Evolutionary conservation across 2,329 filamentous ascomycete species (phyloP).

Genomic region (Pseudonectria buxi): DNA sequence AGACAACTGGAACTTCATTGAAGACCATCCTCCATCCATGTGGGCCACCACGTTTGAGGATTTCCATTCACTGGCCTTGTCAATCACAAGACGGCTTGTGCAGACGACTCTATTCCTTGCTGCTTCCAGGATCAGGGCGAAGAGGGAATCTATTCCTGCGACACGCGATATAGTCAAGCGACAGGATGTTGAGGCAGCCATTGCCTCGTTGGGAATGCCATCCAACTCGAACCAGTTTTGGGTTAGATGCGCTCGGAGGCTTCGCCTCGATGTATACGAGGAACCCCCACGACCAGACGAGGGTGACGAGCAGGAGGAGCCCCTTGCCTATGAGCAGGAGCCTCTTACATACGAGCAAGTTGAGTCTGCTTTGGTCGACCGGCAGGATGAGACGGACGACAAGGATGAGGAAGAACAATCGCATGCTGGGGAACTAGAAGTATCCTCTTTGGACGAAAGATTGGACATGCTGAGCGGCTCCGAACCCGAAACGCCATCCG

Average conservation of each 20-base stretch:
- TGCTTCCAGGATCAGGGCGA: constrained; percentile 58
- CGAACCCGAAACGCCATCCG: constrained; percentile 10
- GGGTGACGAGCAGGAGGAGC: constrained; percentile 16
- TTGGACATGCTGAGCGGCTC: constrained; percentile 8
- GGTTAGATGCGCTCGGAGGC: constrained; percentile 40
- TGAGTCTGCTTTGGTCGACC: constrained; percentile 6
- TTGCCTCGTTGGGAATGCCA: constrained; percentile 39
- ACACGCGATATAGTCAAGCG: constrained; percentile 29
- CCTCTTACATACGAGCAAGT: constrained; percentile 14
- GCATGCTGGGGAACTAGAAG: no score
- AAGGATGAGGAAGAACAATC: constrained; percentile 2
- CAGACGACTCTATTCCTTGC: constrained; percentile 63
- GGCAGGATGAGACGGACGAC: constrained; percentile 7
- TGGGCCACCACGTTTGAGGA: constrained; percentile 70
- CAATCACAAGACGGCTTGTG: constrained; percentile 63
- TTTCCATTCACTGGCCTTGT: constrained; percentile 61
- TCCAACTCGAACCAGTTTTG: constrained; percentile 36
- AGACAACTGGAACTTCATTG: constrained; percentile 61
- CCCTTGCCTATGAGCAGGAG: constrained; percentile 13
- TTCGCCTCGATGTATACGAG: constrained; percentile 42
- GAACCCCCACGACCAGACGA: constrained; percentile 21
- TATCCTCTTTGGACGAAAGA: constrained; percentile 3
- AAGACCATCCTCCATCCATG: constrained; percentile 60
- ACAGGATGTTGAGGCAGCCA: constrained; percentile 44
- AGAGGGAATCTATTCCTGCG: constrained; percentile 24